phyloP scores from a whole-genome alignment of 164 flowering plant genomes.

The Macadamia integrifolia region DNA sequence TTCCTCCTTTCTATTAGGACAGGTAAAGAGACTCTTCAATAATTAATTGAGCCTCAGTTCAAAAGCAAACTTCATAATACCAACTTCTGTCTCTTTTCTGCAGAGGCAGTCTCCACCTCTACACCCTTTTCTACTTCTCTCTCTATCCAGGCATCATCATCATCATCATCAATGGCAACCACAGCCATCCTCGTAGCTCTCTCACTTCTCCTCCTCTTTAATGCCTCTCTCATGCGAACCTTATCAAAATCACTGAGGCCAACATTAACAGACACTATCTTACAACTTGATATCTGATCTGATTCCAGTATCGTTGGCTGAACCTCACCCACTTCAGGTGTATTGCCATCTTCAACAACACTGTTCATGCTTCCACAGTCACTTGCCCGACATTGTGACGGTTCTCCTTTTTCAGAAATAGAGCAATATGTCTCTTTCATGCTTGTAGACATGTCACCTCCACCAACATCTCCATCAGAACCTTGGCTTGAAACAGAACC shows the following conservation, averaged over 20 bases:
- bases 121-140: constrained; percentile 48
- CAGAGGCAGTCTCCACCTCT: constrained; percentile 20
- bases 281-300: constrained; percentile 7
- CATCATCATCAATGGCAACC: constrained; percentile 8
- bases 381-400: constrained; percentile 22
- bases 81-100: constrained; percentile 22
- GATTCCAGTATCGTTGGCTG: constrained; percentile 11
- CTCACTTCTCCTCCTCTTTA: constrained; percentile 29
- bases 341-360: constrained; percentile 35
- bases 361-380: constrained; percentile 34
- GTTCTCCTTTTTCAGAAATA: constrained; percentile 9
- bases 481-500: constrained; percentile 8
- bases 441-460: background rate
- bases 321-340: constrained; percentile 15
- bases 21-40: too few species aligned
- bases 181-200: constrained; percentile 11
- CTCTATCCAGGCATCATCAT: constrained; percentile 39
- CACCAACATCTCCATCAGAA: constrained; percentile 5
- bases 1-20: too few species aligned
- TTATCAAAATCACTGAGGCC: constrained; percentile 23
- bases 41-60: too few species aligned
- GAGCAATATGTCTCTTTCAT: background rate
- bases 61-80: background rate
- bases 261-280: constrained; percentile 17
- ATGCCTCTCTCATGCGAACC: constrained; percentile 27